phyloP scores from a whole-genome alignment of 345 rosid genomes.

The Xanthoceras sorbifolium region DNA sequence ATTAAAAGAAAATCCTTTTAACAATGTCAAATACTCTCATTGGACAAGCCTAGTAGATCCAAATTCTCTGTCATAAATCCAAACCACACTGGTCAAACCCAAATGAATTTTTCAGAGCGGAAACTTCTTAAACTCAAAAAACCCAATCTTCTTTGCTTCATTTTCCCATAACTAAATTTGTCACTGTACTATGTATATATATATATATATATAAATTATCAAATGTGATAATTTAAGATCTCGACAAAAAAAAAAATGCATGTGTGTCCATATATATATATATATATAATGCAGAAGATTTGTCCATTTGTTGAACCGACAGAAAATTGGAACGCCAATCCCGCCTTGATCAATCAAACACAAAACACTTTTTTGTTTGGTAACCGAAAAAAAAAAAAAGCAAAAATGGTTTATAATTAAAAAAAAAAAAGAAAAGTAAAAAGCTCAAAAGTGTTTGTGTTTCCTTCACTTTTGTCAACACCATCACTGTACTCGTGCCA shows the following conservation, averaged over 20 bases:
- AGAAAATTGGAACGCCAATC: slow-evolving; percentile 33
- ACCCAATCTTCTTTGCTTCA: background rate
- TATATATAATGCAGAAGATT: background rate
- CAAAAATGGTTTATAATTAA: slow-evolving; percentile 1
- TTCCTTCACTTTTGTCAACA: slow-evolving; percentile 32
- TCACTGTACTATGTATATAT: too few relatives aligned
- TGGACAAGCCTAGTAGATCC: too few relatives aligned
- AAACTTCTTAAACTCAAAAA: background rate
- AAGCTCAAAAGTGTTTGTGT: slow-evolving; percentile 24
- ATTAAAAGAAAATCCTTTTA: too few relatives aligned
- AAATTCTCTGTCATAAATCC: too few relatives aligned
- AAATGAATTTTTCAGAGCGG: background rate
- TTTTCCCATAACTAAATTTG: background rate
- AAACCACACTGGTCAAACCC: too few relatives aligned
- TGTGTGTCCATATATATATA: background rate
- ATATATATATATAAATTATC: too few relatives aligned
- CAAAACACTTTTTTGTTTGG: too few relatives aligned
- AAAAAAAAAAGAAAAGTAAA: background rate
- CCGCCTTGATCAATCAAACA: slow-evolving; percentile 33
- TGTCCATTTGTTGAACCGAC: background rate
- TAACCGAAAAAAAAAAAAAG: slow-evolving; percentile 8
- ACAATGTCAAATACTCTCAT: too few relatives aligned
- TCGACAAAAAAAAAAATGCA: background rate
- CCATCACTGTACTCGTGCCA: slow-evolving; percentile 5
- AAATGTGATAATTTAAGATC: too few relatives aligned